A percentile compares a stretch with the other conserved stretches of the same genome.
phyloP scores from a whole-genome alignment of 106 monocot species.

The Dactylorhiza incarnata region DNA sequence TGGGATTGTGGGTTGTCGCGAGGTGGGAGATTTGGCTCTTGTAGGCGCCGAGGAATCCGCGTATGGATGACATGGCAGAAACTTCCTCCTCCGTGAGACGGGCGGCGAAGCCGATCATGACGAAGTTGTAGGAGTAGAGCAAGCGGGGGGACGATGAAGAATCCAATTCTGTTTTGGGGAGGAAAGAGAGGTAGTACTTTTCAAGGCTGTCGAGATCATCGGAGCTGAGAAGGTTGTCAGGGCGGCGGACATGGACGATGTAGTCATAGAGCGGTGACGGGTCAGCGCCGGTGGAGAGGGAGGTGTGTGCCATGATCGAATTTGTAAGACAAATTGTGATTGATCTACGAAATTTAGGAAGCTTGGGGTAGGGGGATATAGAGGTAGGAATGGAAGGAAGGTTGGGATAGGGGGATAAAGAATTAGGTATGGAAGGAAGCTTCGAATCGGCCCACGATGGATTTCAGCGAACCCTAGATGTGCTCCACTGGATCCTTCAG shows the following conservation, averaged over 20 bases:
- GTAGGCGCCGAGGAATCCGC: slow-evolving; percentile 10
- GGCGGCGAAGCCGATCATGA: slow-evolving; percentile 10
- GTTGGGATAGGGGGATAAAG: too few relatives aligned
- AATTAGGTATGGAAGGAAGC: too few relatives aligned
- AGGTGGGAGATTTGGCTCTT: neutral
- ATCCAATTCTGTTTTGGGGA: neutral
- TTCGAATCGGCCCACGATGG: too few relatives aligned
- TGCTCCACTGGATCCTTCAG: too few relatives aligned
- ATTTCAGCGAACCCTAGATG: too few relatives aligned
- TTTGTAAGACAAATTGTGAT: too few relatives aligned
- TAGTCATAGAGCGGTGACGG: neutral
- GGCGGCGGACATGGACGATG: slow-evolving; percentile 13
- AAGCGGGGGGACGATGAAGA: neutral
- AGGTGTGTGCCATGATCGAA: too few relatives aligned
- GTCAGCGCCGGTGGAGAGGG: neutral
- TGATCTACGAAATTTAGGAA: too few relatives aligned
- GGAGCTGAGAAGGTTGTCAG: neutral
- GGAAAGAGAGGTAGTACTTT: slow-evolving; percentile 7
- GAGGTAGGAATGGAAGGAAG: too few relatives aligned
- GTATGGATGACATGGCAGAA: too few relatives aligned
- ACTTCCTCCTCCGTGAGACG: slow-evolving; percentile 11
- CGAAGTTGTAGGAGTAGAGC: slow-evolving; percentile 7
- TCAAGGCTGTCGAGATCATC: neutral
- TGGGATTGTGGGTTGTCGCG: slow-evolving; percentile 23
- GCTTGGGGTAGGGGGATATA: too few relatives aligned